Conservation (phyloP, 257 asterid species). For the Euphrasia confusa region DNA sequence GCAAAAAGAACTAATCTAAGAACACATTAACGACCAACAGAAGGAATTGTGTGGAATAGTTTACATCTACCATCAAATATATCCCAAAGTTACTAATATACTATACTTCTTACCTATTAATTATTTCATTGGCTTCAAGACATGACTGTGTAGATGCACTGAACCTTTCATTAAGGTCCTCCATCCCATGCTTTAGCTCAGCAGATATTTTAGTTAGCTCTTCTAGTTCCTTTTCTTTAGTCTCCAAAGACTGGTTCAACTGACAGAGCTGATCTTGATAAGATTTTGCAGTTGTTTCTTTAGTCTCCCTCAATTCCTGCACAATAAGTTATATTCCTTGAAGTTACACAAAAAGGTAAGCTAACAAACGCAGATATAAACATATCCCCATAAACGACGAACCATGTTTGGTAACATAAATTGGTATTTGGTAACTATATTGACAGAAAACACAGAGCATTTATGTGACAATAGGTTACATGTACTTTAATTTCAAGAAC, state of each 20-base stretch:
- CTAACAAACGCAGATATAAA: not conserved
- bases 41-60: slow-evolving; percentile 2
- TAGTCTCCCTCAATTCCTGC: slow-evolving; percentile 66
- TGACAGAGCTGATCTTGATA: slow-evolving; percentile 55
- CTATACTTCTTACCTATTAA: slow-evolving; percentile 57
- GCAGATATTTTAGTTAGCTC: slow-evolving; percentile 53
- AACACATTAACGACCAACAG: slow-evolving; percentile 10
- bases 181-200: slow-evolving; percentile 74
- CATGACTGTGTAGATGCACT: slow-evolving; percentile 72
- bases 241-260: slow-evolving; percentile 54
- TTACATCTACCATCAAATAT: slow-evolving; percentile 13
- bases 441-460: too few relatives aligned
- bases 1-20: slow-evolving; percentile 1
- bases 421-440: not conserved
- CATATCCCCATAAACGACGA: not conserved
- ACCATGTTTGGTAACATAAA: not conserved
- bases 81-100: slow-evolving; percentile 15
- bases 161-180: slow-evolving; percentile 75
- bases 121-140: slow-evolving; percentile 88
- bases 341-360: slow-evolving; percentile 4
- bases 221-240: slow-evolving; percentile 58
- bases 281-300: slow-evolving; percentile 69
- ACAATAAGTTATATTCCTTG: slow-evolving; percentile 10
- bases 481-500: not conserved
- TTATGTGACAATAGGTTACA: slow-evolving; percentile 1